Evolutionary conservation across 108 stramenopile species (phyloP).

Genomic region (Nannochloropsis salina): DNA sequence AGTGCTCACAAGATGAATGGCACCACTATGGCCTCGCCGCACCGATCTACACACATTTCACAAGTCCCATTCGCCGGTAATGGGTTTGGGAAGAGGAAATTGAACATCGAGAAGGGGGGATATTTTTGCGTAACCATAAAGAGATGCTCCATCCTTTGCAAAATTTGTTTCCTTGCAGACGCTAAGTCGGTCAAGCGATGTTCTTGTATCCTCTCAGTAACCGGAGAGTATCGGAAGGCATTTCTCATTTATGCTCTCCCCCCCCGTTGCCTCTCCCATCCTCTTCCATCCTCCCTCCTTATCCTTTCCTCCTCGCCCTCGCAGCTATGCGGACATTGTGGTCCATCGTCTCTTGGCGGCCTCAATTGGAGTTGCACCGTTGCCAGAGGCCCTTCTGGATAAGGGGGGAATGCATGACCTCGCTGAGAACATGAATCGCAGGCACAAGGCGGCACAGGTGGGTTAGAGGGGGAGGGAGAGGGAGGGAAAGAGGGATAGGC

Average conservation of each 20-base stretch:
- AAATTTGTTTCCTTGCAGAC: too few species aligned
- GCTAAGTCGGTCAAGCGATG: too few species aligned
- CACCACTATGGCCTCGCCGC: conserved; percentile 96
- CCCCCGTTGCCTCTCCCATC: not conserved
- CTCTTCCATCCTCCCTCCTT: not conserved
- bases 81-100: not conserved
- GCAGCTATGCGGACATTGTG: conserved; percentile 88
- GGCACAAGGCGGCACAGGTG: conserved; percentile 91
- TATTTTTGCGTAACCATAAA: not conserved
- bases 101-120: not conserved
- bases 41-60: conserved; percentile 99
- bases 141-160: too few species aligned
- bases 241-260: not conserved
- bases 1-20: conserved; percentile 57
- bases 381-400: conserved; percentile 62
- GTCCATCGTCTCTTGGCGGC: conserved; percentile 95
- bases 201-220: too few species aligned
- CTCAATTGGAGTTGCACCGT: conserved; percentile 77
- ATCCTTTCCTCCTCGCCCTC: not conserved
- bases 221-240: too few species aligned
- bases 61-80: conserved; percentile 89
- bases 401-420: conserved; percentile 68
- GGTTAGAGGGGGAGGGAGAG: conserved; percentile 49
- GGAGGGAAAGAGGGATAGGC: not conserved
- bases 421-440: conserved; percentile 88